These are phyloP conservation scores for Cladosporium colombiae DNA, from an alignment of 2,329 filamentous ascomycete genomes.

Conservation along the genomic window DNA sequence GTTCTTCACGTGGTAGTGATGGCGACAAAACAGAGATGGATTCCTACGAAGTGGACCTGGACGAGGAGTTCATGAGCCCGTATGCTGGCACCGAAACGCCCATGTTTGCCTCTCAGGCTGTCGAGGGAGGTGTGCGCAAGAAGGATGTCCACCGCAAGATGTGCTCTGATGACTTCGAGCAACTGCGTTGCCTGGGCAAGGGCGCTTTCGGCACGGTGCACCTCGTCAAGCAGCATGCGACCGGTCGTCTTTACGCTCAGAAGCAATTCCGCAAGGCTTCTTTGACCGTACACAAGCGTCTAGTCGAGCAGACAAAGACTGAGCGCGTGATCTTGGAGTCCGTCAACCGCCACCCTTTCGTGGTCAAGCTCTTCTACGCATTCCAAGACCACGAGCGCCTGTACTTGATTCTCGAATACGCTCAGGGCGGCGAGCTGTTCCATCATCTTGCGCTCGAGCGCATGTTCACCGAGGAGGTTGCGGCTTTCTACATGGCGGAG, in stretches of 20 bases:
- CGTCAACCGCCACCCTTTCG: constrained; percentile 94
- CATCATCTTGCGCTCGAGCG: constrained; percentile 90
- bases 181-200: constrained; percentile 89
- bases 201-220: constrained; percentile 94
- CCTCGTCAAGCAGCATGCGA: constrained; percentile 84
- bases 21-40: constrained; percentile 72
- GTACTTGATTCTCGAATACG: constrained; percentile 96
- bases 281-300: constrained; percentile 89
- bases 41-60: constrained; percentile 81
- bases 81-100: constrained; percentile 46
- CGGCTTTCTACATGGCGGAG: constrained; percentile 98
- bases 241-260: constrained; percentile 89
- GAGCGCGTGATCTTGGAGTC: constrained; percentile 93
- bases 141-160: constrained; percentile 68
- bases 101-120: constrained; percentile 40
- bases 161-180: constrained; percentile 86
- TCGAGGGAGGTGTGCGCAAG: constrained; percentile 55
- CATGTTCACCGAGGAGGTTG: constrained; percentile 88
- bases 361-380: constrained; percentile 96
- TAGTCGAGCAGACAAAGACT: constrained; percentile 96
- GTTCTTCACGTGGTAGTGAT: constrained; percentile 59
- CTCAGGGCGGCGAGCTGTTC: constrained; percentile 94
- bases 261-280: constrained; percentile 99
- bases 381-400: constrained; percentile 98
- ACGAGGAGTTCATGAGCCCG: constrained; percentile 78